Evolutionary conservation across 202 grass and related monocot genomes (phyloP), one percentile per base, ranked within the genome.

Genomic region (Eragrostis tef): DNA sequence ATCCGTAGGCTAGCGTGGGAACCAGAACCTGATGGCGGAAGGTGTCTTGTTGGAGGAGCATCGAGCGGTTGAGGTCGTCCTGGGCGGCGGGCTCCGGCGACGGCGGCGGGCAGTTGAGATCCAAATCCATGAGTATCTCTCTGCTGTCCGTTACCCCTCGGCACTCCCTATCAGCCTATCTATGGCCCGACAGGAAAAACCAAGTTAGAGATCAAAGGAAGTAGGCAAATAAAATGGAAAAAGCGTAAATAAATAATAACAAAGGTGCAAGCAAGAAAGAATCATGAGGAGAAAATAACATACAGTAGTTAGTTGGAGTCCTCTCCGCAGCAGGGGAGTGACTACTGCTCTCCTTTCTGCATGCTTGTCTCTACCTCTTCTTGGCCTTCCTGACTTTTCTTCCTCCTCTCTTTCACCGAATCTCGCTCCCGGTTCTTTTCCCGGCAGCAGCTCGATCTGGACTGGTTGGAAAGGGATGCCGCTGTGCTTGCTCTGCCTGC

Each of bases 11-110:
- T 42, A 67, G 34, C 43, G 29, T 16, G 36, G 16, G 31, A 43
- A 48, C 27, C 61, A 13, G 46, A 83, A 94, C 92, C 92, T 94
- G 89, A 41, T 91, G 76, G 56, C 83, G 83, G 53, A 86, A 94
- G 42, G 80, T 11, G 71, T 81, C 65, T 65, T 94, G 84, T 71
- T 94, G 86, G 58, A 77, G 77, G 50, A 91, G 64, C 83, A 91
- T 91, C 73, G 81, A 73, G 36, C 86, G 81, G 57, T 57, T 82
- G 60, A 90, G 79, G 64, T 74, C 73, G 17, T 87, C 84, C 80
- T 71, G 83, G 20, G 70, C 39, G 17, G 73, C 79, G 6, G 54
- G 75, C 75, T 84, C 86, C 70, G 83, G 85, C 50, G 63, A 49
- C 50, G 78, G 75, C 24, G 89, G 89, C 67, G 81, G 74, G 79